A percentile compares a stretch with the other conserved stretches of the same genome.
These are phyloP conservation scores for Suillus ampliporus DNA, from an alignment of 768 basidiomycete genomes.

Conservation along the genomic window DNA sequence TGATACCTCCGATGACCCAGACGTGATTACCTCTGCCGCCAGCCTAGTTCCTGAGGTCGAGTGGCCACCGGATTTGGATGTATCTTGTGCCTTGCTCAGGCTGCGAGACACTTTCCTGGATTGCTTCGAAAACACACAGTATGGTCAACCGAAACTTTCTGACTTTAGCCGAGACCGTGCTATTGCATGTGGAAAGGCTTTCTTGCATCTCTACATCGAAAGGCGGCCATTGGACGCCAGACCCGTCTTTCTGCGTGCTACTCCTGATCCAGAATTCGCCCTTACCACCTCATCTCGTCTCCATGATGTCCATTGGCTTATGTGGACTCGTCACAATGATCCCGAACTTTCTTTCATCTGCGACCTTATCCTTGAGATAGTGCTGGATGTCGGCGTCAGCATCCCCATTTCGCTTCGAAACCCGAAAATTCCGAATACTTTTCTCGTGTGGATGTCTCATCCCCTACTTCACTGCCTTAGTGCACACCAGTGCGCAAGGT, in stretches of 20 bases:
- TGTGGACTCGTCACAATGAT: constrained; percentile 8
- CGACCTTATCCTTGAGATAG: constrained; percentile 3
- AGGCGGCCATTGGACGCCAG: constrained; percentile 9
- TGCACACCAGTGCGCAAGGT: constrained; percentile 2
- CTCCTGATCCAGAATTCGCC: constrained; percentile 2
- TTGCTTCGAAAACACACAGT: constrained; percentile 12
- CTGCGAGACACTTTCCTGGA: constrained; percentile 14
- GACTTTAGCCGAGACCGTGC: constrained; percentile 8
- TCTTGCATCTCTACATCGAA: constrained; percentile 11
- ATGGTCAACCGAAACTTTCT: constrained; percentile 3
- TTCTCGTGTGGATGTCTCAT: constrained; percentile 16
- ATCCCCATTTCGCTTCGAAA: constrained; percentile 6
- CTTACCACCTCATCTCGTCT: constrained; percentile 5
- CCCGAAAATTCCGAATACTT: constrained; percentile 12
- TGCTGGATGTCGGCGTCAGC: constrained; percentile 7
- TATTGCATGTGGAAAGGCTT: constrained; percentile 15
- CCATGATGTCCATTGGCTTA: constrained; percentile 12
- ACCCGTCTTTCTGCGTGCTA: neutral
- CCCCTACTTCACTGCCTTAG: constrained; percentile 13
- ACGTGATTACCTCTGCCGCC: constrained; percentile 17
- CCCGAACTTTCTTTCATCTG: constrained; percentile 14
- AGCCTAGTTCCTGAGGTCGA: constrained; percentile 22
- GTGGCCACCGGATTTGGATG: constrained; percentile 20
- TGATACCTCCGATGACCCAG: constrained; percentile 14
- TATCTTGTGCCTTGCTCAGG: constrained; percentile 14